A percentile compares a stretch with the other conserved stretches of the same genome.
Evolutionary conservation across 2,329 filamentous ascomycete genomes (phyloP).

Genomic region (Apiospora hydei): DNA sequence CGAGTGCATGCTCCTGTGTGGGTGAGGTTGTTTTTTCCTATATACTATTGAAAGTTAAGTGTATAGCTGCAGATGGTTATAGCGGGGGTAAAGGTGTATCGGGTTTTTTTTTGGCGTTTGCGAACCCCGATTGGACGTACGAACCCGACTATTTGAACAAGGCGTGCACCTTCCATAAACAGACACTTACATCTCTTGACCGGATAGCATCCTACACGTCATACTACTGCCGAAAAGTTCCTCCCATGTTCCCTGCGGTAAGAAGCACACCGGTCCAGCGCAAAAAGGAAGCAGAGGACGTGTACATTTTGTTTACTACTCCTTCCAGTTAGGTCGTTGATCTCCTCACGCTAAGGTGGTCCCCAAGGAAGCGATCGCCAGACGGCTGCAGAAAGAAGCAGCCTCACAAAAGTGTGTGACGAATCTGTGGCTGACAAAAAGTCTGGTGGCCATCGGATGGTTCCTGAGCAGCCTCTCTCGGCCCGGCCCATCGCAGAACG

Average conservation of each 20-base stretch:
- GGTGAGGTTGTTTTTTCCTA: not conserved
- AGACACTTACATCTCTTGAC: not conserved
- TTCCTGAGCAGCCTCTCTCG: constrained; percentile 7
- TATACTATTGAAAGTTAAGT: not conserved
- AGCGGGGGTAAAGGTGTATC: not conserved
- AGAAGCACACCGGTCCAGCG: constrained; percentile 8
- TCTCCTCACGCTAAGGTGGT: not conserved
- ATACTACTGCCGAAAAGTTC: not conserved
- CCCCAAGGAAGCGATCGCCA: not conserved
- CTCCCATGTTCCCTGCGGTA: not conserved
- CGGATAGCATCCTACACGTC: not conserved
- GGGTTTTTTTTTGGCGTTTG: not conserved
- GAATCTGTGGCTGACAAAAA: not conserved
- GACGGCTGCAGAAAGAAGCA: not conserved
- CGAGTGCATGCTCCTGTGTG: not conserved
- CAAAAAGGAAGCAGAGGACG: not conserved
- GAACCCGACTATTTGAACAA: not conserved
- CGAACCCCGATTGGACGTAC: not conserved
- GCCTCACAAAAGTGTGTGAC: not conserved
- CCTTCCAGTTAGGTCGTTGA: not conserved
- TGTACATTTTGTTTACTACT: not conserved
- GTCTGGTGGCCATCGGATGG: not conserved
- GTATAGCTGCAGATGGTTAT: not conserved
- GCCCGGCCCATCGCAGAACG: not conserved
- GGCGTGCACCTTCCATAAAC: not conserved